Base-by-base conservation (phyloP, 257 asterid species). In the Mitragyna speciosa region DNA sequence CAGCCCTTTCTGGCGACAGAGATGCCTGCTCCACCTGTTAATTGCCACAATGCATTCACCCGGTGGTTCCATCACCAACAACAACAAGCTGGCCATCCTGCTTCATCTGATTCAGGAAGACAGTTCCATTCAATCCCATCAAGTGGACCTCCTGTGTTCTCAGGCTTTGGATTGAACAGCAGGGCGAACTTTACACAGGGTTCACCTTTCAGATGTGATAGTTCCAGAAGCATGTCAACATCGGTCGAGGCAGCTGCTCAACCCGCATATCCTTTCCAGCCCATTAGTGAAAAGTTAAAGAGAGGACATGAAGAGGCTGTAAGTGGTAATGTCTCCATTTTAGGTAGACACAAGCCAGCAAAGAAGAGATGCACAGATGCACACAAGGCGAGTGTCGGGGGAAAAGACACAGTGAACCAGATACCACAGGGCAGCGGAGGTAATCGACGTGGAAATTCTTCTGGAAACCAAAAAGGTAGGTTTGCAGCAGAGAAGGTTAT, bases 1-100 rank as follows among this genome's bases (percentile, higher is more conserved):
- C 59, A 52, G 78, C 88, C 91, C 39, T 92, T 89, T 88, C 45
- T 82, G 68, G 93, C 98, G 16, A 64, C 14, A 36, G 86, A 83
- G 84, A 80, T 78, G n/a, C 88, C 84, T 30, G 76, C 84, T 75
- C 94, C 92, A 19, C 33, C 72, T 12, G 78, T 54, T 63, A 86
- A 66, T 22, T 43, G 19, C 49, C 58, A 47, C 17, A 49, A 31
- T 56, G 36, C 87, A 52, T 59, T 76, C 7, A 30, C 39, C 31
- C 82, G 74, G 7, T 7, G 81, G 71, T 48, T 77, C 52, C 49
- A 70, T 52, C 69, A 67, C 66, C 81, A n/a, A 69, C 84, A 83
- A 75, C 86, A 75, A 79, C 81, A 81, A 59, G 81, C 51, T 72
- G 26, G 58, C 59, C 58, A 58, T 41, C 67, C 41, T 56, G 28